Base-by-base conservation (phyloP, 2,329 filamentous ascomycete species). In the Tolypocladium inflatum region DNA sequence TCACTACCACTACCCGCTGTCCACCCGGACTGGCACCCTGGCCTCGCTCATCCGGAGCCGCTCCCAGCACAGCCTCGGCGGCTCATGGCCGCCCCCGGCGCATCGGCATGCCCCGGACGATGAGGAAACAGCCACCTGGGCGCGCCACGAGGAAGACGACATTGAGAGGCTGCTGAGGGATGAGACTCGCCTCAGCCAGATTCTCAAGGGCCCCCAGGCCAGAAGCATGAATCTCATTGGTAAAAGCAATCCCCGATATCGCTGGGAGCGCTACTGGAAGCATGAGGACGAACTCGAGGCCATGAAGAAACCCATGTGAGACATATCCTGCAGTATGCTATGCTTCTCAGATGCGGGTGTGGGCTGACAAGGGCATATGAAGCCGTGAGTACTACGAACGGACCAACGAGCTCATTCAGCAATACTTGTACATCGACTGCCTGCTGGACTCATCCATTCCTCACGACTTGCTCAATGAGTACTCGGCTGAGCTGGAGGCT, bases 381-480 rank as follows among this genome's bases (percentile, higher is more conserved):
- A 87, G 84, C 60, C 88, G 91, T 53, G 69, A 87, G 67, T 97
- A 96, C 75, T 96, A 97, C 68, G 87, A 95, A 76, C 85, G 90
- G 50, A 93, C 87, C 68, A 97, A 97, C 74, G 86, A 87, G 64
- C 79, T 97, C 50, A 85, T 97, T 59, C 89, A 94, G 71, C 89
- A 96, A 70, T 97, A 97, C 71, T 80, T 95, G 62, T 97, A 95
- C 71, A 96, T 97, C 65, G 93, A 97, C 73, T 84, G 88, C 56
- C 78, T 97, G 58, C 81, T 97, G 61, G 91, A 96, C 73, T 96
- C 91, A 10, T 92, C 90, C 37, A 83, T 96, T n/a, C 92, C 92
- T 2, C 92, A 96, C 68, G 87, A 93, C 66, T 78, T 97, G 51
- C 85, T 97, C 59, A 92, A 95, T 68, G 92, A 97, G 72, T 97